These are phyloP conservation scores for Usnea hakonensis DNA, from an alignment of 495 filamentous ascomycete species.

Conservation along the genomic window DNA sequence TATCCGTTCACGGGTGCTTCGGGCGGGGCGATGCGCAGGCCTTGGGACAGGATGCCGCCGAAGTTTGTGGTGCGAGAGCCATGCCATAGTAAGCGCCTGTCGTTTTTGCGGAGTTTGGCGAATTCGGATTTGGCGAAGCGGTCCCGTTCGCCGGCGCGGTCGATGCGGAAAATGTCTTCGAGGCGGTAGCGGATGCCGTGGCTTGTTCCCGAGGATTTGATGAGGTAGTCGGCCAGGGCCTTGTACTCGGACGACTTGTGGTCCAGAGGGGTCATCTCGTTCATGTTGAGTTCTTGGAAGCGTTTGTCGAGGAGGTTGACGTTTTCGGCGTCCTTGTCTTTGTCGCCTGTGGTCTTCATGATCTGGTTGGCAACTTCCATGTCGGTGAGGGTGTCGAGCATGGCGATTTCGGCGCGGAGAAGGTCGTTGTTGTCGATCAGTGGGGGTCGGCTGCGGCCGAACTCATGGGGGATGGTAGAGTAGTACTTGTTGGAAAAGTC, in stretches of 20 bases:
- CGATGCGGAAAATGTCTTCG: conserved; percentile 76
- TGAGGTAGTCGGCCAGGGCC: conserved; percentile 57
- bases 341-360: conserved; percentile 54
- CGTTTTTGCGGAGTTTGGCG: conserved; percentile 34
- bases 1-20: conserved; percentile 73
- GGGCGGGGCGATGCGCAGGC: conserved; percentile 77
- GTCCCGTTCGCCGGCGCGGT: conserved; percentile 63
- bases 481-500: conserved; percentile 67
- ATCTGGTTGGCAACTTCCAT: conserved; percentile 78
- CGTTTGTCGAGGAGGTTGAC: conserved; percentile 59
- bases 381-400: conserved; percentile 58
- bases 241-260: conserved; percentile 51
- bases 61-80: conserved; percentile 66
- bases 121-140: conserved; percentile 54
- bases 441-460: conserved; percentile 65
- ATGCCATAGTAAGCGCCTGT: conserved; percentile 78
- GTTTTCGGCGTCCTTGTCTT: conserved; percentile 19
- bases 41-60: conserved; percentile 74
- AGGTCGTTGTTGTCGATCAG: conserved; percentile 45
- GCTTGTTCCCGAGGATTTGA: conserved; percentile 50
- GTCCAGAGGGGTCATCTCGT: conserved; percentile 66
- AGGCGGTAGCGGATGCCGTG: conserved; percentile 41
- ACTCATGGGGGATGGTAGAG: conserved; percentile 72
- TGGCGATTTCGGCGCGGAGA: conserved; percentile 65
- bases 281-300: conserved; percentile 59